phyloP scores from a whole-genome alignment of 768 basidiomycete genomes.

The Trametes gibbosa region DNA sequence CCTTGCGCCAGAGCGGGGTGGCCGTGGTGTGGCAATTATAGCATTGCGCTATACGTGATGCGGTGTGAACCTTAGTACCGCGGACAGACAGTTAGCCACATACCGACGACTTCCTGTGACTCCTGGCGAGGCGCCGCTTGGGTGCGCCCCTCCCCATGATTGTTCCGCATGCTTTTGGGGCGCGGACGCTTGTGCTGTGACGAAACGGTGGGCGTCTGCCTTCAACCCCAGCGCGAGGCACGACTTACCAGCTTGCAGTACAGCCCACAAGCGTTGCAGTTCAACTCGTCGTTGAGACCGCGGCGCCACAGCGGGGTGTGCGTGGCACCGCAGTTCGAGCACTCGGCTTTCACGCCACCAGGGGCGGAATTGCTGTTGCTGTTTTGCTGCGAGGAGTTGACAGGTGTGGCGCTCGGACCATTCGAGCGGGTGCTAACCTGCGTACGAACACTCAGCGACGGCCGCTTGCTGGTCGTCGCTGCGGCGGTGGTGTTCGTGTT shows the following conservation, averaged over 20 bases:
- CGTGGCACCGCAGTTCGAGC: constrained; percentile 85
- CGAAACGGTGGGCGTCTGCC: constrained; percentile 1
- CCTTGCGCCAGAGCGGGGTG: constrained; percentile 87
- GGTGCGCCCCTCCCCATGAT: constrained; percentile 67
- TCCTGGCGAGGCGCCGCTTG: constrained; percentile 66
- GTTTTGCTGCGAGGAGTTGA: constrained; percentile 35
- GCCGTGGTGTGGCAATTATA: constrained; percentile 89
- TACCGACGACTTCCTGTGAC: constrained; percentile 71
- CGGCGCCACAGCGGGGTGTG: constrained; percentile 87
- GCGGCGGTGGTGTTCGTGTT: constrained; percentile 29
- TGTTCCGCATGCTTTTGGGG: constrained; percentile 83
- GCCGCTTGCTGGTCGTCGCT: constrained; percentile 38
- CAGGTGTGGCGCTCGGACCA: constrained; percentile 65
- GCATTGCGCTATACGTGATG: constrained; percentile 61
- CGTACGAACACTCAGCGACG: constrained; percentile 62
- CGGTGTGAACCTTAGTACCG: constrained; percentile 22
- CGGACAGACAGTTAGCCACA: constrained; percentile 26
- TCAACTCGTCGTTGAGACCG: constrained; percentile 83
- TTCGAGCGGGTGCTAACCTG: constrained; percentile 50
- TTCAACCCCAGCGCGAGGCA: background rate
- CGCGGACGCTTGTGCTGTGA: constrained; percentile 81
- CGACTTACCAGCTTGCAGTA: constrained; percentile 72
- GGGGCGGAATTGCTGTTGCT: constrained; percentile 42
- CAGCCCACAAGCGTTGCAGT: constrained; percentile 85
- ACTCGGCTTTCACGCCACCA: constrained; percentile 73